Base-by-base conservation (phyloP, 495 filamentous ascomycete genomes). In the Aspergillus bertholletiae region DNA sequence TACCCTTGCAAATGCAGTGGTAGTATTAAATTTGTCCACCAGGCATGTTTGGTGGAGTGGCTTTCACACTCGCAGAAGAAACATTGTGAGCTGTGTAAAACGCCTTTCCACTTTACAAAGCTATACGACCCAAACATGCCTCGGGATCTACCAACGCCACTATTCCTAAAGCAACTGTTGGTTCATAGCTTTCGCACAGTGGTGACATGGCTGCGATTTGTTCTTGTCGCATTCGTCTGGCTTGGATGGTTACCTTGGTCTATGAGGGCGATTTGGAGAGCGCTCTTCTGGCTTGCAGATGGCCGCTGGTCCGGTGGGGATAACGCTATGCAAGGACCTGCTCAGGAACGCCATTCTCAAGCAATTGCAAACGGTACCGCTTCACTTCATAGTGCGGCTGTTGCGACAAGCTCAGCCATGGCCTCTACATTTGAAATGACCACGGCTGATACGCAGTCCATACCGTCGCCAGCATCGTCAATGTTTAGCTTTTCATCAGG, bases 31-130 rank as follows among this genome's bases (percentile, higher is more conserved):
- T 92, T 88, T 63, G 94, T 99, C 47, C 94, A 99, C 73, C 94
- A 99, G 69, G 87, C 91, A 60, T 99, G 94, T 67, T 74, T 99
- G 66, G 95, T 97, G 82, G 91, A 97, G 74, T 99, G 94, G 94
- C 76, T 99, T 18, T 88, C 90, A 22, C 94, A 99, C 67, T 96
- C 92, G 1, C 92, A 97, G 68, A 97, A 97, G 82, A 97, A 97
- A 70, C 88, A 97, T 78, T 99, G 94, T 75, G 94, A 99, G 77
- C 84, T 99, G 15, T 99, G 94, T 84, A 97, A 97, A 70, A 99
- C 95, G 20, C 84, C 90, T 1, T 99, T 97, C 68, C 87, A 89
- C 34, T 99, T 99, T 71, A 99, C 94, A 21, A 97, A 99, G 65
- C 81, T 99, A 8, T 99, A 99, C 75, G 81, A 90, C 55, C 89